These are phyloP conservation scores for Davidsoniella australis DNA, from an alignment of 2,329 filamentous ascomycete genomes.

Conservation along the genomic window DNA sequence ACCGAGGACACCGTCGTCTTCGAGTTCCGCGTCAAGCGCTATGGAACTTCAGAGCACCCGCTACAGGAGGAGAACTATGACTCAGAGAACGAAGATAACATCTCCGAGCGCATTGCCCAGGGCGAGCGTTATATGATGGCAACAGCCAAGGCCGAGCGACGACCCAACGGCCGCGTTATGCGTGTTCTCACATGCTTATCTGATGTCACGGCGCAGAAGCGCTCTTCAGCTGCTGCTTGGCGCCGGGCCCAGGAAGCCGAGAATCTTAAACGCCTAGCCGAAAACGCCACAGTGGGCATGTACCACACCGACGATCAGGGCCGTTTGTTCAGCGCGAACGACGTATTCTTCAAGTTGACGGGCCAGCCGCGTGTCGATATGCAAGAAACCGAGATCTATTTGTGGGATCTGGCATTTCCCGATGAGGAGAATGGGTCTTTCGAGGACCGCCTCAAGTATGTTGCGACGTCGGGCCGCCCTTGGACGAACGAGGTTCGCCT, in stretches of 20 bases:
- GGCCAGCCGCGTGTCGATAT: constrained; percentile 29
- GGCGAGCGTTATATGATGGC: constrained; percentile 27
- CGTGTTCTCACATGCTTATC: constrained; percentile 32
- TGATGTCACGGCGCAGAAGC: constrained; percentile 33
- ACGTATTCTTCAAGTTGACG: constrained; percentile 35
- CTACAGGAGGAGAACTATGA: background rate
- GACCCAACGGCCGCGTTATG: constrained; percentile 25
- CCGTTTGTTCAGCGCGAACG: constrained; percentile 32
- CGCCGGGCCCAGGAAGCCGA: constrained; percentile 33
- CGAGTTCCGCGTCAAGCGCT: constrained; percentile 27
- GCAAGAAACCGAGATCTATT: constrained; percentile 22
- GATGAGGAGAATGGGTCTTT: constrained; percentile 28
- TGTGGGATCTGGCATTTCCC: constrained; percentile 28
- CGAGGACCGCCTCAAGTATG: constrained; percentile 22
- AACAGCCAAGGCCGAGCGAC: constrained; percentile 29
- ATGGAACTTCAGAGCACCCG: background rate
- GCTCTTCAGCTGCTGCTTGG: constrained; percentile 30
- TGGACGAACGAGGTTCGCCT: constrained; percentile 32
- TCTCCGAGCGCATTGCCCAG: constrained; percentile 5
- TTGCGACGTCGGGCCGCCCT: constrained; percentile 25
- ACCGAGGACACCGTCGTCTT: constrained; percentile 25
- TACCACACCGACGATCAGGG: constrained; percentile 36
- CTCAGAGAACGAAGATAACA: constrained; percentile 11
- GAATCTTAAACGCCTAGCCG: constrained; percentile 36
- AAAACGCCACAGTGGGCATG: constrained; percentile 37